Evolutionary conservation across 768 basidiomycete species (phyloP), one percentile per base, ranked within the genome.

Genomic region (Leccinum subgranulosum): DNA sequence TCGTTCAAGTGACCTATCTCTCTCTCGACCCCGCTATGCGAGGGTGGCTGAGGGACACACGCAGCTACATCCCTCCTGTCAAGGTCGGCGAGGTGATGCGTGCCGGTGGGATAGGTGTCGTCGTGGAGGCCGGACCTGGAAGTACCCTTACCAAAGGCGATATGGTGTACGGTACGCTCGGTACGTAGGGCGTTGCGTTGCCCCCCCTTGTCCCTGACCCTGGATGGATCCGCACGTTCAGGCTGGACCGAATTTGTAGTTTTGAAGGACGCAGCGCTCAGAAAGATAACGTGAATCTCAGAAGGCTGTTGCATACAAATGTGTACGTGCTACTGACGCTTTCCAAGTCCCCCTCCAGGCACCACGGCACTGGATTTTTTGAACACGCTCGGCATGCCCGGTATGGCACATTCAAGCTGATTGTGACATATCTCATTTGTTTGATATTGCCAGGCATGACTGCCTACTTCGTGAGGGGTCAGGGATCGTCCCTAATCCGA

Each of bases 1-100:
- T 95, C 48, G 84, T 98, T n/a, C 81, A 84, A 69, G 84, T 90
- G 57, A 84, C 86, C 49, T 94, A 87, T 78, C 67, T 93, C 31
- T 86, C 85, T 33, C 70, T 97, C 61, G 94, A 97, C 66, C 93
- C 94, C 19, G 91, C 92, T 0, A 92, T 94, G 91, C 81, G 93
- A 9, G 84, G 83, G 12, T 97, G 89, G 81, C 67, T 98, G 51
- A 83, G 81, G 59, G 88, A 92, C 68, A 69, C 67, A 15, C 79
- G 93, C 48, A 86, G 84, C 63, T 92, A 93, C 67, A 50, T 90
- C 15, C 82, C 82, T 14, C 89, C 90, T 9, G 84, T 86, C 5
- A 66, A 86, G 65, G 87, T 94, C 61, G 87, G 86, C 34, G 87
- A 83, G 73, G 83, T 84, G 11, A 95, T 95, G 93, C 82, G 92